A percentile compares a stretch with the other conserved stretches of the same genome.
These are phyloP conservation scores for Colletotrichum costaricense DNA, from an alignment of 2,329 filamentous ascomycete species.

Conservation along the genomic window DNA sequence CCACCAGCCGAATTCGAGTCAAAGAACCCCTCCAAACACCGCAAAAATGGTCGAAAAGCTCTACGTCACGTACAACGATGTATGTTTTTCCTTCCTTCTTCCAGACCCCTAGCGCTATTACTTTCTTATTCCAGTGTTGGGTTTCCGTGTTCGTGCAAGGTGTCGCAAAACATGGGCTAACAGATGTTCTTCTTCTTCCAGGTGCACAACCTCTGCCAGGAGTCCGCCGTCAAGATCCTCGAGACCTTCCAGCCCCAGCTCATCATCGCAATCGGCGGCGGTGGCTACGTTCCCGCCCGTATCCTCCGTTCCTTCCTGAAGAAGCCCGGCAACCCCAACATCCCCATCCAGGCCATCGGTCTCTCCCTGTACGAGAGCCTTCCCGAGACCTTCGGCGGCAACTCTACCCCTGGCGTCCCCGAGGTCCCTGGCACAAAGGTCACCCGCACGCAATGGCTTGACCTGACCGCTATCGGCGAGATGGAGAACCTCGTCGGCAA, in stretches of 20 bases:
- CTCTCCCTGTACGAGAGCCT: slow-evolving; percentile 96
- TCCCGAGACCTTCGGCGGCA: slow-evolving; percentile 62
- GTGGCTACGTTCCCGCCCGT: slow-evolving; percentile 95
- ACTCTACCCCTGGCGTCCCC: slow-evolving; percentile 60
- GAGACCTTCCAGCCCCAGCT: slow-evolving; percentile 90
- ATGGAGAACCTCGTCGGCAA: slow-evolving; percentile 93
- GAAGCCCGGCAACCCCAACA: slow-evolving; percentile 86
- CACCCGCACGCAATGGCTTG: slow-evolving; percentile 97
- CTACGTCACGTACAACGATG: slow-evolving; percentile 94
- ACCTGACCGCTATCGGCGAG: slow-evolving; percentile 82
- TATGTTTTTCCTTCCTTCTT: slow-evolving; percentile 55
- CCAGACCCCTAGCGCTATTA: neutral
- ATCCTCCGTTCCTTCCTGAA: slow-evolving; percentile 99
- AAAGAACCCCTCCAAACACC: slow-evolving; percentile 23
- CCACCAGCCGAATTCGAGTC: neutral
- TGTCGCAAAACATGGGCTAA: neutral
- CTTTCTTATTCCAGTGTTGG: neutral
- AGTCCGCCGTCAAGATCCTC: slow-evolving; percentile 84
- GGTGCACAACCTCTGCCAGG: slow-evolving; percentile 98
- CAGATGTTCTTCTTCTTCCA: slow-evolving; percentile 49
- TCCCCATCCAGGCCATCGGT: slow-evolving; percentile 98
- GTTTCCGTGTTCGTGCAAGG: neutral
- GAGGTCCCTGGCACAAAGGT: slow-evolving; percentile 93
- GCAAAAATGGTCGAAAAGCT: slow-evolving; percentile 83
- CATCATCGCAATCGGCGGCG: slow-evolving; percentile 98